A percentile compares a stretch with the other conserved stretches of the same genome.
phyloP scores from a whole-genome alignment of 2,329 filamentous ascomycete genomes.

The Tolypocladium sp. region DNA sequence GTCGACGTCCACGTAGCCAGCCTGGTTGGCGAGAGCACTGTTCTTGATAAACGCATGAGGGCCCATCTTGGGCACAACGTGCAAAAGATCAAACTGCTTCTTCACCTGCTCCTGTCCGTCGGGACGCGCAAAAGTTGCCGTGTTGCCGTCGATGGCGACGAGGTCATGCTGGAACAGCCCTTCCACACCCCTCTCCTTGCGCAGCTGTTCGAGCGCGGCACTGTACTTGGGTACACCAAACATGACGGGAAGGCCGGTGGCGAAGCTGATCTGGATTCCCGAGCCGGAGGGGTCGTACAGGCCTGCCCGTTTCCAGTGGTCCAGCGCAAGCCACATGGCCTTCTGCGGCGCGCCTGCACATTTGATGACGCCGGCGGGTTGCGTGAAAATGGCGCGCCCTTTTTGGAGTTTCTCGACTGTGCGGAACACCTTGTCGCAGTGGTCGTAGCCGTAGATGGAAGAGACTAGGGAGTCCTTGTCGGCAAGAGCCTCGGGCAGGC shows the following conservation, averaged over 20 bases:
- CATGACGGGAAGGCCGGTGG: constrained; percentile 46
- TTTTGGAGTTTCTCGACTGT: constrained; percentile 36
- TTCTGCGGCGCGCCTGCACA: constrained; percentile 55
- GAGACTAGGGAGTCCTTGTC: constrained; percentile 39
- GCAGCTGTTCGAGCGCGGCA: constrained; percentile 41
- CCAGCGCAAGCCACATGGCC: constrained; percentile 52
- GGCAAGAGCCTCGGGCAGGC: constrained; percentile 45
- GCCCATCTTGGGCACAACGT: constrained; percentile 51
- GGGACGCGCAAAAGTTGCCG: constrained; percentile 37
- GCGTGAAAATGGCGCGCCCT: constrained; percentile 49
- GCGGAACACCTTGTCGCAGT: constrained; percentile 41
- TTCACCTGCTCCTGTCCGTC: constrained; percentile 34
- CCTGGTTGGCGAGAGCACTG: constrained; percentile 43
- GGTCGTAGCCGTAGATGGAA: constrained; percentile 49
- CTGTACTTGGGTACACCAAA: constrained; percentile 54
- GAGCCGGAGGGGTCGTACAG: constrained; percentile 35
- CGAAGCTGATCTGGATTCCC: constrained; percentile 42
- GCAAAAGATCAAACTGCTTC: constrained; percentile 43
- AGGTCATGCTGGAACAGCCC: constrained; percentile 51
- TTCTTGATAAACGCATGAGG: constrained; percentile 44
- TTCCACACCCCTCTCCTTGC: constrained; percentile 45
- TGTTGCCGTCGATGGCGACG: constrained; percentile 41
- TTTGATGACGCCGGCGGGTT: constrained; percentile 49
- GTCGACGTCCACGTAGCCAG: constrained; percentile 50
- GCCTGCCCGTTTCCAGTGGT: constrained; percentile 46